These are phyloP conservation scores for Chimonanthus praecox DNA, from an alignment of 164 flowering plant genomes.

Conservation along the genomic window DNA sequence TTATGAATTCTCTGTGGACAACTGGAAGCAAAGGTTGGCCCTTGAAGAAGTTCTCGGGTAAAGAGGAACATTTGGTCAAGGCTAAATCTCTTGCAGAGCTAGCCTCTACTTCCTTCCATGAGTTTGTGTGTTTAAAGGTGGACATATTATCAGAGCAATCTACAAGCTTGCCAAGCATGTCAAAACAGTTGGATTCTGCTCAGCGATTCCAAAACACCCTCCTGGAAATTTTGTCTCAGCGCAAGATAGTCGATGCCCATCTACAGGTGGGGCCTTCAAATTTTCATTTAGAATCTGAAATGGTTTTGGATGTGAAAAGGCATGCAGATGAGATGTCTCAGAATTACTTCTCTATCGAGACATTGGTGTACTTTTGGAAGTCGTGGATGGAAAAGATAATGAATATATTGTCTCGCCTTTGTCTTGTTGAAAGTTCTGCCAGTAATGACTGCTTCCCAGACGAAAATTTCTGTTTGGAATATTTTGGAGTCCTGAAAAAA, in stretches of 20 bases:
- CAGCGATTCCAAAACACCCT: constrained; percentile 19
- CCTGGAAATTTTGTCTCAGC: constrained; percentile 34
- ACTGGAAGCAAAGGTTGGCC: constrained; percentile 57
- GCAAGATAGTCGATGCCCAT: constrained; percentile 52
- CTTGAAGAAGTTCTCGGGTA: constrained; percentile 31
- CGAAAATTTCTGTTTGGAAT: constrained; percentile 44
- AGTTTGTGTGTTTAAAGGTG: constrained; percentile 30
- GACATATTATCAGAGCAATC: constrained; percentile 26
- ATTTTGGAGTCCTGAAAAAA: constrained; percentile 43
- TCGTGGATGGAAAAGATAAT: constrained; percentile 33
- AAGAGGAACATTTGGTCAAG: constrained; percentile 35
- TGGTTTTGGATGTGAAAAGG: constrained; percentile 16
- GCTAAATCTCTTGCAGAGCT: constrained; percentile 34
- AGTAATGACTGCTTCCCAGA: constrained; percentile 10
- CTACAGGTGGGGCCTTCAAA: constrained; percentile 19
- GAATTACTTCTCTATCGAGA: constrained; percentile 29
- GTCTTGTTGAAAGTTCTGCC: constrained; percentile 10
- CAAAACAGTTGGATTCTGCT: constrained; percentile 22
- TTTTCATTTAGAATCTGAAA: constrained; percentile 34
- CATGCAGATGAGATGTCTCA: constrained; percentile 18
- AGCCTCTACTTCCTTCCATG: constrained; percentile 18
- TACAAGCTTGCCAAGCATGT: constrained; percentile 21
- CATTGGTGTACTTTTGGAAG: constrained; percentile 49
- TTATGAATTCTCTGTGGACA: constrained; percentile 44
- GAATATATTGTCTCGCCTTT: constrained; percentile 28